phyloP scores from a whole-genome alignment of 768 basidiomycete genomes.

The Serendipita indica region DNA sequence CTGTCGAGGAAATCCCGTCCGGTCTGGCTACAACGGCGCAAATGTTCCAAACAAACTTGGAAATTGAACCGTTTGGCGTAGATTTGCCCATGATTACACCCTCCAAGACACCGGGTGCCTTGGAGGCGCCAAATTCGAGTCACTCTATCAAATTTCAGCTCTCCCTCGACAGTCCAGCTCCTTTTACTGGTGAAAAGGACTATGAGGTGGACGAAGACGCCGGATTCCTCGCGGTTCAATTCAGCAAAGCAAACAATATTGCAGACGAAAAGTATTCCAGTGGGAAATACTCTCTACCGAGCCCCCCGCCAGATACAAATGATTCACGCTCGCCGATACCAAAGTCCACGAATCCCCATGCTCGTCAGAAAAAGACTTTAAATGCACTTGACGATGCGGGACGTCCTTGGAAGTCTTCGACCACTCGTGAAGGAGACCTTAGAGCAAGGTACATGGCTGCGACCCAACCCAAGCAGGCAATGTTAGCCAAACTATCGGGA shows the following conservation, averaged over 20 bases:
- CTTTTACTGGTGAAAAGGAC: neutral
- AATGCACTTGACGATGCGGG: neutral
- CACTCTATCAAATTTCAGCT: neutral
- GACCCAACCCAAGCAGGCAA: neutral
- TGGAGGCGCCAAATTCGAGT: neutral
- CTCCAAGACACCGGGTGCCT: neutral
- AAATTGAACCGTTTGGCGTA: neutral
- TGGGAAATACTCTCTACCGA: conserved; percentile 6
- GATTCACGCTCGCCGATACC: neutral
- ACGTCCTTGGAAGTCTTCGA: neutral
- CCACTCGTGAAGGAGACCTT: neutral
- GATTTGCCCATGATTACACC: neutral
- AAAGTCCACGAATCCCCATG: neutral
- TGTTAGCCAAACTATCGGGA: neutral
- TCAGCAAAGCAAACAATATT: neutral
- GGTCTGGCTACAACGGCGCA: neutral
- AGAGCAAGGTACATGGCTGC: neutral
- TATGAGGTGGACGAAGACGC: neutral
- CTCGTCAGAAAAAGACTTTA: neutral
- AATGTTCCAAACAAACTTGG: neutral
- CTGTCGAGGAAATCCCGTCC: no score
- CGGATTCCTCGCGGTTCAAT: neutral
- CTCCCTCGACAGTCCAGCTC: neutral
- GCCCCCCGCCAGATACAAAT: conserved; percentile 1
- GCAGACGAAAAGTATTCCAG: conserved; percentile 1